phyloP scores from a whole-genome alignment of 2,329 filamentous ascomycete genomes.

The Trichoderma lentiforme region DNA sequence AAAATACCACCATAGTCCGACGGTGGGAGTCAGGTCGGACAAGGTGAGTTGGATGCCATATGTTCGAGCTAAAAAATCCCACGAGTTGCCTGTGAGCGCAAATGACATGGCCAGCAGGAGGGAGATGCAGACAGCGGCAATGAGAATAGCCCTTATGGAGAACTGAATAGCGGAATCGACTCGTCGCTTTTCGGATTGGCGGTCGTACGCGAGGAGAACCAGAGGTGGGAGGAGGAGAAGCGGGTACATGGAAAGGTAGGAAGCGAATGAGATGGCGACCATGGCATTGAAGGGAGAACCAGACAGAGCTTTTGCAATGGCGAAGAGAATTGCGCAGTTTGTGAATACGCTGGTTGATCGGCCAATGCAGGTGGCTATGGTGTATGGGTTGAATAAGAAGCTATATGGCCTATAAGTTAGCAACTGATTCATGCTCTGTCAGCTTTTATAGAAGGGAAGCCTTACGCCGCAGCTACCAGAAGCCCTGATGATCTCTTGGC shows the following conservation, averaged over 20 bases:
- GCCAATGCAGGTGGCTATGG: constrained; percentile 83
- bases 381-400: constrained; percentile 93
- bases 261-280: constrained; percentile 79
- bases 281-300: constrained; percentile 74
- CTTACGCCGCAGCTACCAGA: constrained; percentile 75
- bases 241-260: constrained; percentile 91
- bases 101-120: constrained; percentile 69
- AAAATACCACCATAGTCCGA: constrained; percentile 99
- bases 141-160: constrained; percentile 47
- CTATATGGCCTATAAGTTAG: constrained; percentile 43
- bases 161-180: constrained; percentile 47
- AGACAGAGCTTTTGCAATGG: constrained; percentile 74
- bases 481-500: constrained; percentile 70
- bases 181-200: constrained; percentile 39
- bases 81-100: constrained; percentile 70
- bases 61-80: constrained; percentile 83
- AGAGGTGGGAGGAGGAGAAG: constrained; percentile 81
- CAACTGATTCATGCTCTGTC: neutral
- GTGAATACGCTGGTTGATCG: constrained; percentile 87
- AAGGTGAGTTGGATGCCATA: constrained; percentile 91
- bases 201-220: constrained; percentile 75
- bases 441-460: neutral
- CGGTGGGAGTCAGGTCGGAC: constrained; percentile 89
- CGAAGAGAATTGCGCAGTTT: constrained; percentile 80
- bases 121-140: constrained; percentile 54